Evolutionary conservation across 1,284 basidiomycete genomes (phyloP), one percentile per base, ranked within the genome.

Genomic region (Apiotrichum gamsii): DNA sequence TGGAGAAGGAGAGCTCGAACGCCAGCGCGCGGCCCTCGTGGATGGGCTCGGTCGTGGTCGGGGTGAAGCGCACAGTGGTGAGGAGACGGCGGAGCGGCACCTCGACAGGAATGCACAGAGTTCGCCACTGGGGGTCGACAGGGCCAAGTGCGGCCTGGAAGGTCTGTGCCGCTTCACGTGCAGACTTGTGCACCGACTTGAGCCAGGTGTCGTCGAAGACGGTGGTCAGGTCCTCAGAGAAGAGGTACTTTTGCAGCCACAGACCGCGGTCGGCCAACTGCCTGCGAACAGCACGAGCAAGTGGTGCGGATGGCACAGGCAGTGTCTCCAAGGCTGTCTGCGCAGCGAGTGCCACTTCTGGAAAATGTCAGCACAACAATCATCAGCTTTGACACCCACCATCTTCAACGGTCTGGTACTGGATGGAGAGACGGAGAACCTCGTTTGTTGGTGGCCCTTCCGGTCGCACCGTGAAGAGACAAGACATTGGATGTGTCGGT

Each of bases 51-150:
- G 44, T n/a, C 3, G 51, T 31, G 0, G 49, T 30, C n/a, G 52
- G 48, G n/a, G 53, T 52, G 16, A 62, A 54, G 8, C 46, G 53
- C 9, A 64, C 57, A 0, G 48, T 49, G 8, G 62, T 62, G n/a
- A 67, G 49, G 8, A 66, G 55, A 9, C 67, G 51, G 23, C 59
- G 53, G 11, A 62, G 58, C 14, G 69, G 67, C 0, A 71, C 60
- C n/a, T 71, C 69, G n/a, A 71, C 69, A 1, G 69, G 69, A n/a
- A 71, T 69, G 39, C 64, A 61, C 14, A 71, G 53, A 1, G 55
- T 68, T 20, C 67, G 57, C 69, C 67, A 69, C 11, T 19, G 34
- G 10, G 46, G 30, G 3, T n/a, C 29, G 2, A 35, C 30, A 1
- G 45, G 35, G 21, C 29, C 21, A 4, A 49, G 35, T 0, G 45